Evolutionary conservation across 257 asterid species (phyloP).

Genomic region (Scutellaria minor): DNA sequence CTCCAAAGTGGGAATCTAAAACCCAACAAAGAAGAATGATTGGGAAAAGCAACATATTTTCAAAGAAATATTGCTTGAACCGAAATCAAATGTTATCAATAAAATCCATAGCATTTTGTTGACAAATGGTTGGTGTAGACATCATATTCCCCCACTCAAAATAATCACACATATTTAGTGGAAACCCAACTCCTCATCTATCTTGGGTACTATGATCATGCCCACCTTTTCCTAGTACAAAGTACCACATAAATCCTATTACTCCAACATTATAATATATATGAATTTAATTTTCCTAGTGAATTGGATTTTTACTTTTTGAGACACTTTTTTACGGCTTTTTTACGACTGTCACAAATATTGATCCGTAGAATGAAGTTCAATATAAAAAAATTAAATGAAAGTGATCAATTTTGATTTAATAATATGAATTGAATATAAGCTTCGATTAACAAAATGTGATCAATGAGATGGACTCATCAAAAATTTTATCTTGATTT

Average conservation of each 20-base stretch:
- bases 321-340: too few relatives aligned
- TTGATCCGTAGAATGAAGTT: too few relatives aligned
- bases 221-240: conserved; percentile 46
- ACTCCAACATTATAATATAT: conserved; percentile 38
- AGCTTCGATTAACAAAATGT: too few relatives aligned
- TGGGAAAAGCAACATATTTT: conserved; percentile 34
- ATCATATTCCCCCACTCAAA: conserved; percentile 38
- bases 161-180: conserved; percentile 35
- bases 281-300: conserved; percentile 24
- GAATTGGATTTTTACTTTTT: conserved; percentile 4
- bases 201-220: conserved; percentile 41
- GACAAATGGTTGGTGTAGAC: conserved; percentile 40
- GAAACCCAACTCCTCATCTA: conserved; percentile 46
- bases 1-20: conserved; percentile 49
- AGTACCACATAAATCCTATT: conserved; percentile 39
- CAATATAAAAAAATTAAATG: too few relatives aligned
- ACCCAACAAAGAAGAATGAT: conserved; percentile 39
- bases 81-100: neutral
- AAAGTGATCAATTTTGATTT: too few relatives aligned
- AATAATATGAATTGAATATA: too few relatives aligned
- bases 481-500: neutral
- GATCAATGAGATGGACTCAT: too few relatives aligned
- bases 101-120: conserved; percentile 16
- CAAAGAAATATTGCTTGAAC: conserved; percentile 18
- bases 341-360: too few relatives aligned